Conservation (phyloP, 208 protist genomes). For the Phytomonas serpens region DNA sequence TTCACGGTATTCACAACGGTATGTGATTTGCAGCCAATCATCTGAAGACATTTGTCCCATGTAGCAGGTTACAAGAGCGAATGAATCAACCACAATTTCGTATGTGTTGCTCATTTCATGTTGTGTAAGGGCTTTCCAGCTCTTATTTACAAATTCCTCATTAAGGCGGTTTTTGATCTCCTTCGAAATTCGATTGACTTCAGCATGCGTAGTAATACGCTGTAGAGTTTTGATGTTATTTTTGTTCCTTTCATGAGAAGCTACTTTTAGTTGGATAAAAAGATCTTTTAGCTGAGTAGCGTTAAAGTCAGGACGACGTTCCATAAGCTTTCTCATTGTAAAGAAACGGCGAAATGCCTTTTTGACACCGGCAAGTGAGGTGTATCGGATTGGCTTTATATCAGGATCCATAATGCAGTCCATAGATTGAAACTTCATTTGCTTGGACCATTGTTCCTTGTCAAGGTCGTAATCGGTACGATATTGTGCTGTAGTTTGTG, state of each 20-base stretch:
- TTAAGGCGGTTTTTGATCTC: conserved; percentile 73
- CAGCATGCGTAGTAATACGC: conserved; percentile 81
- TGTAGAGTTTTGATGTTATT: conserved; percentile 65
- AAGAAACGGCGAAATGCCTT: conserved; percentile 76
- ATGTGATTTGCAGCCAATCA: conserved; percentile 88
- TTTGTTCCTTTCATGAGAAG: conserved; percentile 47
- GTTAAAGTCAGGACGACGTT: conserved; percentile 82
- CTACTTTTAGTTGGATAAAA: conserved; percentile 68
- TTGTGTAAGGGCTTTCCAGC: conserved; percentile 80
- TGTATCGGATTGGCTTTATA: conserved; percentile 78
- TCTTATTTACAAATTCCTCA: conserved; percentile 82
- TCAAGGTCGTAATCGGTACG: conserved; percentile 90
- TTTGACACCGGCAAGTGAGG: conserved; percentile 53
- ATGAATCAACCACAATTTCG: conserved; percentile 80
- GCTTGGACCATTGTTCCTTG: conserved; percentile 89
- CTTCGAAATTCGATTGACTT: conserved; percentile 73
- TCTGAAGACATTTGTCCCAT: conserved; percentile 87
- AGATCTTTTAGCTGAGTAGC: conserved; percentile 50
- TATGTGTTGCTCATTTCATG: conserved; percentile 47
- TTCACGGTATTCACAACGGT: conserved; percentile 76
- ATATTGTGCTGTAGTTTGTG: conserved; percentile 50
- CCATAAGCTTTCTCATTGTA: conserved; percentile 81
- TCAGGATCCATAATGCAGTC: conserved; percentile 90
- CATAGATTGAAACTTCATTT: conserved; percentile 89
- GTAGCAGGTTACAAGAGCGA: conserved; percentile 82